Evolutionary conservation across 495 filamentous ascomycete genomes (phyloP).

Genomic region (Beverwykella pulmonaria): DNA sequence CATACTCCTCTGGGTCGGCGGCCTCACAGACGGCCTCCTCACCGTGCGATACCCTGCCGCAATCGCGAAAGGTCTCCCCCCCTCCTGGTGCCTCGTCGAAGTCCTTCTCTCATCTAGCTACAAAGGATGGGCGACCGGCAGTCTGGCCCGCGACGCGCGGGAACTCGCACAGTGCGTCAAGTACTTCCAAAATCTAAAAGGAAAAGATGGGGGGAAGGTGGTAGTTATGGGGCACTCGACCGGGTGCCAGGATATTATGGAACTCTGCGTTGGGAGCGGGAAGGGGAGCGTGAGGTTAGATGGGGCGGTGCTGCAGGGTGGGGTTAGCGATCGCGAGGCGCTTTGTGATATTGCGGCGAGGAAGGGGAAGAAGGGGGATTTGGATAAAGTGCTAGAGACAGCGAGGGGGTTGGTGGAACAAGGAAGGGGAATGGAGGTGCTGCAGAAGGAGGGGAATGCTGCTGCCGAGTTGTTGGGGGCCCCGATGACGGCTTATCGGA

Average conservation of each 20-base stretch:
- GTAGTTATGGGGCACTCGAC: slow-evolving; percentile 87
- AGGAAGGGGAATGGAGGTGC: slow-evolving; percentile 58
- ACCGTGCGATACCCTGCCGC: slow-evolving; percentile 64
- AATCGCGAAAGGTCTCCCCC: slow-evolving; percentile 60
- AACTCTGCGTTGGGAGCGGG: slow-evolving; percentile 58
- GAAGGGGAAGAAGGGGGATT: slow-evolving; percentile 52
- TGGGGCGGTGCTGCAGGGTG: slow-evolving; percentile 81
- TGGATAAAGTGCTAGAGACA: slow-evolving; percentile 55
- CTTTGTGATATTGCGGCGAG: slow-evolving; percentile 47
- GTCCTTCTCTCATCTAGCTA: slow-evolving; percentile 66
- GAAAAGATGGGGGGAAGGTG: slow-evolving; percentile 55
- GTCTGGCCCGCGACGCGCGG: slow-evolving; percentile 68
- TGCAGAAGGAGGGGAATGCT: slow-evolving; percentile 53
- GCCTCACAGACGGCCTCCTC: slow-evolving; percentile 77
- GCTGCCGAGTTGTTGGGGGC: slow-evolving; percentile 54
- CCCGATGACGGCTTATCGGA: slow-evolving; percentile 69
- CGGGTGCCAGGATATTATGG: slow-evolving; percentile 84
- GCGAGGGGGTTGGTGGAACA: slow-evolving; percentile 58
- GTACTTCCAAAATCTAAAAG: slow-evolving; percentile 58
- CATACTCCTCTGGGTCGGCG: slow-evolving; percentile 80
- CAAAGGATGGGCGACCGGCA: slow-evolving; percentile 70
- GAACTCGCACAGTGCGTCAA: slow-evolving; percentile 74
- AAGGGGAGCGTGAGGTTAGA: slow-evolving; percentile 58
- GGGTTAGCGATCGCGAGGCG: slow-evolving; percentile 76
- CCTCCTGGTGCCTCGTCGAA: slow-evolving; percentile 65